phyloP scores from a whole-genome alignment of 2,329 filamentous ascomycete genomes.

The Paracoccidioides lutzii region DNA sequence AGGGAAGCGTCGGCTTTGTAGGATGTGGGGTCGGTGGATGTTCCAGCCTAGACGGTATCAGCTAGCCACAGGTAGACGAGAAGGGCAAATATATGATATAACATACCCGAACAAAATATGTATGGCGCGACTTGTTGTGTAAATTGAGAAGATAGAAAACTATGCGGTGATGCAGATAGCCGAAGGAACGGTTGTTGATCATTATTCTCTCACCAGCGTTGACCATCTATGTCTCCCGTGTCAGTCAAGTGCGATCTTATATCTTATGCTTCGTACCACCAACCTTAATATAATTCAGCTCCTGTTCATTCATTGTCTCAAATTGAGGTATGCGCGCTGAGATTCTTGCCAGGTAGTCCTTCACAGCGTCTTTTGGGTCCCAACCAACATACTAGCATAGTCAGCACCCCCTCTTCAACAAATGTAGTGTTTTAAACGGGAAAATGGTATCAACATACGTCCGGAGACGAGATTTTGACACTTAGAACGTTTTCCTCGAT shows the following conservation, averaged over 20 bases:
- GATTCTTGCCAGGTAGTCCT: constrained; percentile 81
- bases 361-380: constrained; percentile 82
- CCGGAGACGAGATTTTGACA: constrained; percentile 94
- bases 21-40: constrained; percentile 73
- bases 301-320: constrained; percentile 87
- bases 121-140: constrained; percentile 89
- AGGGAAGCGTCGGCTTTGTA: constrained; percentile 85
- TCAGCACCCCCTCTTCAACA: constrained; percentile 1
- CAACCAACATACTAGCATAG: constrained; percentile 63
- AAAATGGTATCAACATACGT: constrained; percentile 44
- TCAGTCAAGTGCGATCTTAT: background rate
- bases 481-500: constrained; percentile 93
- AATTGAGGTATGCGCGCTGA: constrained; percentile 88
- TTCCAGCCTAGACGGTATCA: constrained; percentile 47
- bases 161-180: constrained; percentile 90
- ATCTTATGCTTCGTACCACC: background rate
- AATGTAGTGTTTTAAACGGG: background rate
- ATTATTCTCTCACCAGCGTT: constrained; percentile 87
- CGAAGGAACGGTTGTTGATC: constrained; percentile 95
- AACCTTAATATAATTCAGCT: constrained; percentile 87
- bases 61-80: constrained; percentile 7
- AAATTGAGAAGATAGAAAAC: constrained; percentile 97
- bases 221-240: constrained; percentile 55
- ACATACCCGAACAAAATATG: constrained; percentile 68
- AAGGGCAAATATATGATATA: background rate